A percentile compares a stretch with the other conserved stretches of the same genome.
Conservation (phyloP, 257 asterid species). For the Fraxinus americana region DNA sequence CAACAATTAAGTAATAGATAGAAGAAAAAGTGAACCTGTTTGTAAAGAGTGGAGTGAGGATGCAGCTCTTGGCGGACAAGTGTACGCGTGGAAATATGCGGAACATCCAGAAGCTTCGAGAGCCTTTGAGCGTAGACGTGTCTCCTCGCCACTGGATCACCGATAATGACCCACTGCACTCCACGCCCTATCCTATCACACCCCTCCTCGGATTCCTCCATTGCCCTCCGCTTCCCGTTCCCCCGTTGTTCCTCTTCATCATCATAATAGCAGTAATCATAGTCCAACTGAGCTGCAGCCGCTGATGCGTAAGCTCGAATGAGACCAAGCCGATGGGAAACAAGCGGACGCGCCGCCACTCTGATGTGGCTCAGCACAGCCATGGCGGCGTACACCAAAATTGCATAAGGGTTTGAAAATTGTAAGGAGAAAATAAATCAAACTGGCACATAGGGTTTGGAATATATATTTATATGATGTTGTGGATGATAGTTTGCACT, state of each 20-base stretch:
- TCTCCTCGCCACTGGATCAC: constrained; percentile 76
- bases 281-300: constrained; percentile 70
- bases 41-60: constrained; percentile 72
- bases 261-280: constrained; percentile 36
- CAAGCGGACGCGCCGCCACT: constrained; percentile 39
- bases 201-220: constrained; percentile 56
- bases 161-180: constrained; percentile 91
- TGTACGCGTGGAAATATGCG: constrained; percentile 88
- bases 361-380: constrained; percentile 59
- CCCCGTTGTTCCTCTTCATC: constrained; percentile 29
- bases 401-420: constrained; percentile 9
- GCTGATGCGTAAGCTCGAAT: constrained; percentile 64
- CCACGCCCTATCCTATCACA: constrained; percentile 65
- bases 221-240: constrained; percentile 22
- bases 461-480: constrained; percentile 20
- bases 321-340: constrained; percentile 21
- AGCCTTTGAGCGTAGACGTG: constrained; percentile 81
- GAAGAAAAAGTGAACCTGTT: constrained; percentile 43
- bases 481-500: constrained; percentile 11
- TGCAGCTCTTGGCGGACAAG: constrained; percentile 83
- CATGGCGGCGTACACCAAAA: constrained; percentile 44
- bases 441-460: constrained; percentile 32
- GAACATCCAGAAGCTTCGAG: constrained; percentile 75
- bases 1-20: too few relatives aligned
- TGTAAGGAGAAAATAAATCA: constrained; percentile 10